Evolutionary conservation across 306 rosid genomes (phyloP).

Genomic region (Prunus persica): Prunus_persica_NCBIv2 NC_034016.1:6464001-6464500

Average conservation of each 20-base stretch:
- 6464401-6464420: neutral
- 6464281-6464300: conserved; percentile 84
- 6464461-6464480: conserved; percentile 95
- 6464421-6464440: neutral
- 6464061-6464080: conserved; percentile 53
- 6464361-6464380: conserved; percentile 16
- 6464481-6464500: conserved; percentile 73
- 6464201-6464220: conserved; percentile 59
- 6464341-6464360: conserved; percentile 82
- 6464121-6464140: neutral
- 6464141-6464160: neutral
- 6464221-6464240: conserved; percentile 76
- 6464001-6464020: conserved; percentile 6
- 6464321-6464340: conserved; percentile 60
- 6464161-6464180: neutral
- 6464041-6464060: conserved; percentile 55
- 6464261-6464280: conserved; percentile 73
- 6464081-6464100: conserved; percentile 70
- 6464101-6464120: conserved; percentile 43
- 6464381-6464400: neutral
- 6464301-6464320: conserved; percentile 81
- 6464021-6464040: conserved; percentile 24
- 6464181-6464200: neutral
- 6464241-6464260: conserved; percentile 65
- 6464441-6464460: conserved; percentile 50